A percentile compares a stretch with the other conserved stretches of the same genome.
These are phyloP conservation scores for Halophytophthora polymorphica DNA, from an alignment of 352 stramenopile species.

Conservation along the genomic window DNA sequence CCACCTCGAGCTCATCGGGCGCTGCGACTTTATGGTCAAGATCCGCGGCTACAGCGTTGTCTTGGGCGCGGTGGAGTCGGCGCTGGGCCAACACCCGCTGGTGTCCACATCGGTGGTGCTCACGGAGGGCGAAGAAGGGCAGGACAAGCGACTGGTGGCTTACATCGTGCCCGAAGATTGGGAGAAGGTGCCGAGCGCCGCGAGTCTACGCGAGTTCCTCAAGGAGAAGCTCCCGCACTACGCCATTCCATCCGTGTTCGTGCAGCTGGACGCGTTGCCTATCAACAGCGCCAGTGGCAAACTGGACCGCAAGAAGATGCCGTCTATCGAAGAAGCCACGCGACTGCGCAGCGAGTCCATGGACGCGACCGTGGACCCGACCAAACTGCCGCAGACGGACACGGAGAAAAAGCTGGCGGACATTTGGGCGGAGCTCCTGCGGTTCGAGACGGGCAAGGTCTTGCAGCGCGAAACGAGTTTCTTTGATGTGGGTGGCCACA, in stretches of 20 bases:
- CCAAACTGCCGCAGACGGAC: slow-evolving; percentile 47
- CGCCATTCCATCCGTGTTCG: slow-evolving; percentile 76
- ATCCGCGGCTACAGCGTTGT: slow-evolving; percentile 95
- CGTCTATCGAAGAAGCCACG: slow-evolving; percentile 59
- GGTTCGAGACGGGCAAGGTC: slow-evolving; percentile 49
- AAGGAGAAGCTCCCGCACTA: slow-evolving; percentile 81
- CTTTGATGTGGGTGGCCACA: slow-evolving; percentile 82
- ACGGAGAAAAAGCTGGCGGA: slow-evolving; percentile 57
- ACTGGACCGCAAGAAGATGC: slow-evolving; percentile 87
- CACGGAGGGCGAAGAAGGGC: slow-evolving; percentile 76
- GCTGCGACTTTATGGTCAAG: slow-evolving; percentile 96
- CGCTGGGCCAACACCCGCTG: slow-evolving; percentile 80
- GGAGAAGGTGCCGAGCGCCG: slow-evolving; percentile 60
- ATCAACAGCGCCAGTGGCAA: slow-evolving; percentile 88
- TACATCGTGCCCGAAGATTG: slow-evolving; percentile 87
- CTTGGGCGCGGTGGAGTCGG: slow-evolving; percentile 88
- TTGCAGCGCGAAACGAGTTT: slow-evolving; percentile 68
- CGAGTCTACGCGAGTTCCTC: slow-evolving; percentile 62
- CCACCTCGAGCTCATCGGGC: slow-evolving; percentile 90
- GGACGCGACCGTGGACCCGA: slow-evolving; percentile 48
- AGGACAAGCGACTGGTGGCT: slow-evolving; percentile 91
- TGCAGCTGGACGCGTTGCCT: slow-evolving; percentile 81
- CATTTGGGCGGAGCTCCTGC: slow-evolving; percentile 69
- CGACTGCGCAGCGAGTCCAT: slow-evolving; percentile 72
- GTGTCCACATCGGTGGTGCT: slow-evolving; percentile 90